Conservation (phyloP, 2,329 filamentous ascomycete species). For the Fusarium luffae region DNA sequence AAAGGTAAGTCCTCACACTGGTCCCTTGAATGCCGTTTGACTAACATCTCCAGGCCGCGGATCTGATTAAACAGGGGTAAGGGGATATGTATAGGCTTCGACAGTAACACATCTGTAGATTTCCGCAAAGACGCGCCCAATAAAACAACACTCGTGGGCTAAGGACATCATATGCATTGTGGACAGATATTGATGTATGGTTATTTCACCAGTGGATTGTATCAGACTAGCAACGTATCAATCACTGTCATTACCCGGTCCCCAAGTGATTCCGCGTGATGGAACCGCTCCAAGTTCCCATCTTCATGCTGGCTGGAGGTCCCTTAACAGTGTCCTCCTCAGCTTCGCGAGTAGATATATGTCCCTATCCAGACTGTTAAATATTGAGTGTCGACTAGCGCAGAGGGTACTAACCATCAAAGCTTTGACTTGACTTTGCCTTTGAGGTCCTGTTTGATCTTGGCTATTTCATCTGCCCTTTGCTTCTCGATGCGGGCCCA, state of each 20-base stretch:
- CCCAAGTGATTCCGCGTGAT: not conserved
- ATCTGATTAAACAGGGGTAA: constrained; percentile 26
- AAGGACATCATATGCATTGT: not conserved
- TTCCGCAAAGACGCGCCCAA: fast-evolving
- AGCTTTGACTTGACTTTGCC: not conserved
- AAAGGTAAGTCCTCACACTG: constrained; percentile 25
- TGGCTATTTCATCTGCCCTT: too few relatives aligned
- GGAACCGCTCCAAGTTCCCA: not conserved
- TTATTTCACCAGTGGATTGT: not conserved
- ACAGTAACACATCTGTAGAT: not conserved
- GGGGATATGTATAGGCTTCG: fast-evolving
- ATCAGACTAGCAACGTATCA: not conserved
- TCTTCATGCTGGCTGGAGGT: not conserved
- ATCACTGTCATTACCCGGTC: not conserved
- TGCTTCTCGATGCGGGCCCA: constrained; percentile 41
- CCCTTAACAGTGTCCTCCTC: fast-evolving
- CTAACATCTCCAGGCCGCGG: constrained; percentile 20
- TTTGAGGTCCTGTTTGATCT: not conserved
- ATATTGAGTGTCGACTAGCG: not conserved
- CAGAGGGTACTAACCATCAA: not conserved
- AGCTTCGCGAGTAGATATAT: not conserved
- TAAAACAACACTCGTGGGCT: fast-evolving
- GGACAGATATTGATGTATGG: not conserved
- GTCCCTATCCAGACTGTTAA: not conserved
- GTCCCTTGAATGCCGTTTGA: fast-evolving